These are phyloP conservation scores for Murraya koenigii DNA, from an alignment of 345 rosid genomes.

Conservation along the genomic window DNA sequence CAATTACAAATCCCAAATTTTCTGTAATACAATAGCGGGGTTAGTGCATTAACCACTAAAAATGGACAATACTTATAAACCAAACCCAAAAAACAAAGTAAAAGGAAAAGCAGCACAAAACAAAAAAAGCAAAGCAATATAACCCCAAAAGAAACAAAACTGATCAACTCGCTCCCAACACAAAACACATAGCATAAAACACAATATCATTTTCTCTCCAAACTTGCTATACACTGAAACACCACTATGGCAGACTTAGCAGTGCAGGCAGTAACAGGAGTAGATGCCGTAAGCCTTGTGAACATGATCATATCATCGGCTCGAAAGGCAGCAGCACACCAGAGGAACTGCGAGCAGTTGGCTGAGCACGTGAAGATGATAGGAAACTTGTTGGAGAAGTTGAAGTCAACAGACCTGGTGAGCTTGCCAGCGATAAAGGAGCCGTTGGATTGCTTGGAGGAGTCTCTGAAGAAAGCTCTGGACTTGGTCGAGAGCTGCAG, in stretches of 20 bases:
- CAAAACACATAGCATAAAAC: too few species aligned
- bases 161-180: too few species aligned
- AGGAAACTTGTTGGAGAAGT: constrained; percentile 36
- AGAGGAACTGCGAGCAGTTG: constrained; percentile 35
- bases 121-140: too few species aligned
- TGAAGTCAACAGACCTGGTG: constrained; percentile 29
- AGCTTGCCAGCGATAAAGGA: constrained; percentile 33
- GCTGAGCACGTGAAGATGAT: constrained; percentile 37
- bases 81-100: too few species aligned
- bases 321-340: constrained; percentile 27
- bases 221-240: not conserved
- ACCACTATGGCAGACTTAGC: constrained; percentile 13
- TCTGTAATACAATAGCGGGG: too few species aligned
- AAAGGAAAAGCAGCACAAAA: too few species aligned
- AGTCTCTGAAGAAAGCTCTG: constrained; percentile 30
- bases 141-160: too few species aligned
- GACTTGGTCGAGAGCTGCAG: constrained; percentile 35
- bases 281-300: not conserved
- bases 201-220: not conserved
- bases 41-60: too few species aligned
- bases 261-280: constrained; percentile 19
- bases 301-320: too few species aligned
- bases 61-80: too few species aligned
- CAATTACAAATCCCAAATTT: too few species aligned
- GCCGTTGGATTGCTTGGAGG: constrained; percentile 38